Evolutionary conservation across 2,329 filamentous ascomycete species (phyloP).

Genomic region (Epicoccum nigrum): DNA sequence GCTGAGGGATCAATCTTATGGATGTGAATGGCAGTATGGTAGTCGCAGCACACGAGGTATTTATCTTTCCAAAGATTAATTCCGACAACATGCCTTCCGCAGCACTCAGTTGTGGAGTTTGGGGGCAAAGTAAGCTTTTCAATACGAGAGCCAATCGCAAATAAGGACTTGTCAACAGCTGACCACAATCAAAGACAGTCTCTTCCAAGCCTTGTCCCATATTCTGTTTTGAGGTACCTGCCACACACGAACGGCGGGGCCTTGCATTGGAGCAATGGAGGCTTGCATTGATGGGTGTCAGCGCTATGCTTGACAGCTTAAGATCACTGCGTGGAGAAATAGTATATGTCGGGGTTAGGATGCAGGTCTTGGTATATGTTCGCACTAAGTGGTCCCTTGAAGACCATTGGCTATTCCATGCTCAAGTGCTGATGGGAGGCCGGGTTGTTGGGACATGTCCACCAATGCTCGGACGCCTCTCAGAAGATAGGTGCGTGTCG

Average conservation of each 20-base stretch:
- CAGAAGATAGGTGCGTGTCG: too few species aligned
- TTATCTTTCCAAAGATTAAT: background rate
- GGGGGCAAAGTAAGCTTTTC: background rate
- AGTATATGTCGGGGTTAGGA: background rate
- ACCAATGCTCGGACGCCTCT: too few species aligned
- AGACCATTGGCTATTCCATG: too few species aligned
- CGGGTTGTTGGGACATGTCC: too few species aligned
- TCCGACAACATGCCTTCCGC: background rate
- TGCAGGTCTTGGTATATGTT: background rate
- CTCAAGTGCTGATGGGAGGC: too few species aligned
- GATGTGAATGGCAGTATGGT: too few species aligned
- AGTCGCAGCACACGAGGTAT: too few species aligned
- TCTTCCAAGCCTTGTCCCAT: too few species aligned
- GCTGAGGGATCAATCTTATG: too few species aligned
- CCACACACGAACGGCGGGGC: background rate
- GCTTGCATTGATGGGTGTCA: background rate
- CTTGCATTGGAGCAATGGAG: conserved; percentile 1
- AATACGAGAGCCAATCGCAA: background rate
- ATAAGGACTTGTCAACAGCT: background rate
- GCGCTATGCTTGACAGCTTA: background rate
- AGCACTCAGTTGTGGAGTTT: background rate
- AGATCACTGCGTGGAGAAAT: background rate
- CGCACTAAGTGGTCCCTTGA: too few species aligned
- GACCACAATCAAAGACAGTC: background rate
- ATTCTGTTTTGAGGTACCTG: background rate